Evolutionary conservation across 257 asterid species (phyloP).

Genomic region (Solanum dulcamara): DNA sequence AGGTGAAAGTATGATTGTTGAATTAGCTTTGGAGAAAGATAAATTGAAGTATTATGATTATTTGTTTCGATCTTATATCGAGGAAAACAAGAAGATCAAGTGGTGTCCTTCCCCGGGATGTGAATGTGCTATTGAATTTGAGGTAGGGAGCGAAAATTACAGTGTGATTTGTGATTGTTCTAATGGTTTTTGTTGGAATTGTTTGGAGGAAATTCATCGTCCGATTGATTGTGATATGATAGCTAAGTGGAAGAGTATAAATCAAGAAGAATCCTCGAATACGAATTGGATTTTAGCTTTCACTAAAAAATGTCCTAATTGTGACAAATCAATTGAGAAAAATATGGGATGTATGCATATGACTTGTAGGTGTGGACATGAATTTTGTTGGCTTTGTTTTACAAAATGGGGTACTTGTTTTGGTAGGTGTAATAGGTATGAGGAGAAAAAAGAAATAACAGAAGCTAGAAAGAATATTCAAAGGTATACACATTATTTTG

Average conservation of each 20-base stretch:
- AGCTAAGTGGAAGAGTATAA: background rate
- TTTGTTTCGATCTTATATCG: background rate
- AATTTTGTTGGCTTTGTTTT: slow-evolving; percentile 15
- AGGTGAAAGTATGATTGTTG: background rate
- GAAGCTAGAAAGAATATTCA: background rate
- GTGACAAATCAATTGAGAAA: background rate
- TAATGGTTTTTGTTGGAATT: slow-evolving; percentile 5
- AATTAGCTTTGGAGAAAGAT: background rate
- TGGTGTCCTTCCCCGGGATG: slow-evolving; percentile 8
- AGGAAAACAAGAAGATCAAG: background rate
- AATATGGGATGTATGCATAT: slow-evolving; percentile 11
- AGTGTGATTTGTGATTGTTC: slow-evolving; percentile 5
- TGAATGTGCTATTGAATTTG: background rate
- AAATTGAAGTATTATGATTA: background rate
- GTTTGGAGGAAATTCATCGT: slow-evolving; percentile 6
- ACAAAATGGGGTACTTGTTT: background rate
- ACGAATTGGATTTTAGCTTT: background rate
- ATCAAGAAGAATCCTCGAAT: background rate
- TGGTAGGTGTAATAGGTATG: background rate
- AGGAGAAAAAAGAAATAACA: background rate
- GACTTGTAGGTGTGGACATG: background rate
- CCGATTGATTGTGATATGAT: slow-evolving; percentile 5
- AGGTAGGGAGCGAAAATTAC: background rate
- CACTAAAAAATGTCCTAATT: slow-evolving; percentile 4
- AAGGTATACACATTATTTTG: slow-evolving; percentile 1